Percentiles rank a stretch among this genome's conserved stretches.
Evolutionary conservation across 129 eudicot genomes (phyloP).

Genomic region (Pulicaria dysenterica): DNA sequence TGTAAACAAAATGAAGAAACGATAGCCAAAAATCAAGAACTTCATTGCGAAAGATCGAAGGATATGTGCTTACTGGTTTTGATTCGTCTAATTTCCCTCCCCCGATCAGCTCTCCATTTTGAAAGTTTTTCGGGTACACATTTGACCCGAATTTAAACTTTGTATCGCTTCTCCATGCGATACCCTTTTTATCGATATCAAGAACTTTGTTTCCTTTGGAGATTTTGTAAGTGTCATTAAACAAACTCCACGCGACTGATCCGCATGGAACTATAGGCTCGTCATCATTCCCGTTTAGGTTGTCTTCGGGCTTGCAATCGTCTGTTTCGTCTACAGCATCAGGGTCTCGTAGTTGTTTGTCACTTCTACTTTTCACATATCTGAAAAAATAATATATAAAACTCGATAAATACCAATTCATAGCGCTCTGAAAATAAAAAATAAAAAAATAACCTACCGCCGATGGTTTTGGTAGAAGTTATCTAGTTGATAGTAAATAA

Average conservation of each 20-base stretch:
- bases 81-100: conserved; percentile 65
- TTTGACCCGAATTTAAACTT: conserved; percentile 65
- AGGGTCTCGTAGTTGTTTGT: conserved; percentile 52
- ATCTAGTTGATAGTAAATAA: conserved; percentile 77
- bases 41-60: neutral
- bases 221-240: conserved; percentile 75
- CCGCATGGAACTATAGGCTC: conserved; percentile 89
- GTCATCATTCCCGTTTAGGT: neutral
- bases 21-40: neutral
- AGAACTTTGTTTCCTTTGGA: conserved; percentile 39
- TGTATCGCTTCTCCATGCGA: conserved; percentile 84
- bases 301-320: conserved; percentile 58
- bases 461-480: conserved; percentile 91
- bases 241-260: conserved; percentile 92
- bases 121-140: conserved; percentile 86
- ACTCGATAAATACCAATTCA: neutral
- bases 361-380: conserved; percentile 91
- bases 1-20: neutral
- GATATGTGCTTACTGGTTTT: conserved; percentile 53
- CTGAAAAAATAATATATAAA: conserved; percentile 27
- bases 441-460: no score
- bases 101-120: conserved; percentile 64
- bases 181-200: conserved; percentile 55
- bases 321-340: conserved; percentile 27
- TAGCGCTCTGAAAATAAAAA: no score